Evolutionary conservation across 176 grass and related monocot species (phyloP), one percentile per base, ranked within the genome.

Genomic region (Canna indica): DNA sequence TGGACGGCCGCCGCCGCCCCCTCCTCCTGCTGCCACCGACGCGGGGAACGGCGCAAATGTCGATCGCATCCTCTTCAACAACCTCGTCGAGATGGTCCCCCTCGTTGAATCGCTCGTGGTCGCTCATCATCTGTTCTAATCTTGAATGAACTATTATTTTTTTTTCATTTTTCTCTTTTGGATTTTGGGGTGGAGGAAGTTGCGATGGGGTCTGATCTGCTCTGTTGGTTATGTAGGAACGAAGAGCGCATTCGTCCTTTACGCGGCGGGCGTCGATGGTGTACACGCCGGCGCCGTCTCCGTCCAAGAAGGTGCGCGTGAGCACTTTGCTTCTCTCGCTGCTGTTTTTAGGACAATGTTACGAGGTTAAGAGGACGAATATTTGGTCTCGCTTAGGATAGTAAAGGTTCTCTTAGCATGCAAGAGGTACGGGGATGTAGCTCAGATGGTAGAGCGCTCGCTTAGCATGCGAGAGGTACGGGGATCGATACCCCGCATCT

Each of bases 21-120:
- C 48, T 32, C 44, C 13, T 58, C 38, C 44, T 42, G n/a, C n/a
- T n/a, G n/a, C n/a, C n/a, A n/a, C n/a, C n/a, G 75, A n/a, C n/a
- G n/a, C n/a, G n/a, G n/a, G 10, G 7, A 66, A 39, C 13, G 82
- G n/a, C 20, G 80, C 82, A 18, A 94, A 85, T 73, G 90, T 99
- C 60, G 95, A 99, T 81, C 87, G 84, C 39, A 83, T 93, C 73
- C 85, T 99, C n/a, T 94, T 90, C 80, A 90, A 84, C 81, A 90
- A 94, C 87, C 87, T 99, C 30, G 95, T 90, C 42, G 95, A 94
- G 76, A 94, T 99, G 85, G 86, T 99, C 53, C 95, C 90, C 61
- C 84, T 99, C 72, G 95, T 99, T 22, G 95, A 99, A 72, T 99
- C 95, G 59, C 90, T 99, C 61, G 87, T 99, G 95, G 95, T 94